Conservation (phyloP, 148 eudicot genomes). For the Agrostemma githago region DNA sequence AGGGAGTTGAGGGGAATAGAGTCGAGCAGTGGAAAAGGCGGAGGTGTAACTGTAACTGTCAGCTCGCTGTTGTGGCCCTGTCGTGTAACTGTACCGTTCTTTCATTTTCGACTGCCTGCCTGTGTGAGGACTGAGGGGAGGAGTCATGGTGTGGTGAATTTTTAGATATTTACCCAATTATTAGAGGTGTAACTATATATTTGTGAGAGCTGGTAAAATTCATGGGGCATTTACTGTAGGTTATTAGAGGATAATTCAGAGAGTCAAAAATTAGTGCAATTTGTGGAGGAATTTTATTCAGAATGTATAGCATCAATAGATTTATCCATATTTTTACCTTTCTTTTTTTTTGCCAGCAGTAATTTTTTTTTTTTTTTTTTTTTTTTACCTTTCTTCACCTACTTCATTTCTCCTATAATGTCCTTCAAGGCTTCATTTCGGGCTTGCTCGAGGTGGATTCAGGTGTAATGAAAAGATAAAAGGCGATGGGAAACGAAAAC, state of each 20-base stretch:
- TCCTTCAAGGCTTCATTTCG: too few relatives aligned
- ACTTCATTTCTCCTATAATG: too few relatives aligned
- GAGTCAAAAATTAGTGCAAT: conserved; percentile 8
- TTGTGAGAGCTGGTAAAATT: conserved; percentile 1
- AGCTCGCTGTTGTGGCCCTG: background rate
- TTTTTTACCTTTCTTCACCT: too few relatives aligned
- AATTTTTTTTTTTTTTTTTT: too few relatives aligned
- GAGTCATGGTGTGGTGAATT: conserved; percentile 12
- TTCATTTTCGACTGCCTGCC: background rate
- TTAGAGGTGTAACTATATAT: conserved; percentile 21
- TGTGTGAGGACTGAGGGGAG: background rate
- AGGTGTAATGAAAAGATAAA: too few relatives aligned
- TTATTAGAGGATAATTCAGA: conserved; percentile 15
- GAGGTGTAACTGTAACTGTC: background rate
- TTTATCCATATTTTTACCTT: background rate
- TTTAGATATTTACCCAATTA: conserved; percentile 7
- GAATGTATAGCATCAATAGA: conserved; percentile 29
- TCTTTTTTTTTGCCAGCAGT: too few relatives aligned
- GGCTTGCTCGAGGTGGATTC: too few relatives aligned
- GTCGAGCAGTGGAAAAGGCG: background rate
- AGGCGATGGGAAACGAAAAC: too few relatives aligned
- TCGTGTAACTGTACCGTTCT: background rate
- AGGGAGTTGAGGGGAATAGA: background rate
- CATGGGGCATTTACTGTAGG: conserved; percentile 2
- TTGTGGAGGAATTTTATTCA: conserved; percentile 12